phyloP scores from a whole-genome alignment of 305 asterid species.

The Fraxinus ornus region DNA sequence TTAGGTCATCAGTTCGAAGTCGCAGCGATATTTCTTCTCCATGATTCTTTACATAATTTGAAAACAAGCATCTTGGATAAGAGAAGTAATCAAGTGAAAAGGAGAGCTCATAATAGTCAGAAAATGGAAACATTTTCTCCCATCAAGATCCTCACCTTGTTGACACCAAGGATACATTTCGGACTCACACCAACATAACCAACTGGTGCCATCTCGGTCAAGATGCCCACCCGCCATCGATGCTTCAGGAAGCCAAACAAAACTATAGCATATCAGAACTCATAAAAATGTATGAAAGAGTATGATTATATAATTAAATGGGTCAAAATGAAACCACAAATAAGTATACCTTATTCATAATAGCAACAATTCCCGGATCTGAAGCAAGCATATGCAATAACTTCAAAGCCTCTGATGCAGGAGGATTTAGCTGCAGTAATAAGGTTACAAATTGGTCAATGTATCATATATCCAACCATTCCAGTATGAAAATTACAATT shows the following conservation, averaged over 20 bases:
- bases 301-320: constrained; percentile 9
- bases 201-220: constrained; percentile 94
- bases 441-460: constrained; percentile 20
- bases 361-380: constrained; percentile 94
- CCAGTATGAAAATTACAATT: background rate
- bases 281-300: background rate
- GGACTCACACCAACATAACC: constrained; percentile 95
- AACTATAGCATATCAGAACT: constrained; percentile 24
- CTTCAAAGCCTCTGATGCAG: constrained; percentile 72
- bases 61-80: constrained; percentile 20
- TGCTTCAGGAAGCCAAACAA: constrained; percentile 56
- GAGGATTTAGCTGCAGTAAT: constrained; percentile 71
- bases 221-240: constrained; percentile 86
- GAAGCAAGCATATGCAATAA: constrained; percentile 94
- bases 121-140: background rate
- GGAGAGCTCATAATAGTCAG: background rate
- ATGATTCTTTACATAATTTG: constrained; percentile 52
- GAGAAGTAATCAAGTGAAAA: background rate
- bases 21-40: constrained; percentile 96
- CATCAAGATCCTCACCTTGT: constrained; percentile 56
- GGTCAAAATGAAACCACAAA: constrained; percentile 14
- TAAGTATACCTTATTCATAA: constrained; percentile 79
- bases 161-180: constrained; percentile 83
- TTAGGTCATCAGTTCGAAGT: constrained; percentile 93
- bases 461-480: background rate